phyloP scores from a whole-genome alignment of 805 yeast species.

The Nakazawaea siamensis region DNA sequence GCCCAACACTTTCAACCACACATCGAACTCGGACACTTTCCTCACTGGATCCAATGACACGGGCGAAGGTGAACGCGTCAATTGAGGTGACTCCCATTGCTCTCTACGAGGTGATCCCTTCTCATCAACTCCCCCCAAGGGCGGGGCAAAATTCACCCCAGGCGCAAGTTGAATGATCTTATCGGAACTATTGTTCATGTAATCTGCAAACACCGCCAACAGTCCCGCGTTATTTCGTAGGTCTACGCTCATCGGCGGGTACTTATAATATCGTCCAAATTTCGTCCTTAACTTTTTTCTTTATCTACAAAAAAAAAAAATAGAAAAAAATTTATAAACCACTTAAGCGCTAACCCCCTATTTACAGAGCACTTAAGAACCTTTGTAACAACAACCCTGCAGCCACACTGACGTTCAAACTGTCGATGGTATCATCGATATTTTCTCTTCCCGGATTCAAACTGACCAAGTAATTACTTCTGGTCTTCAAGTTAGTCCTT shows the following conservation, averaged over 20 bases:
- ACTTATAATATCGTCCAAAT: constrained; percentile 5
- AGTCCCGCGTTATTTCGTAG: too few relatives aligned
- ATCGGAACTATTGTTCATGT: too few relatives aligned
- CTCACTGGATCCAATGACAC: not conserved
- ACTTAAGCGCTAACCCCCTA: too few relatives aligned
- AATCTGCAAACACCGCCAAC: too few relatives aligned
- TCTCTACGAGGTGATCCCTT: too few relatives aligned
- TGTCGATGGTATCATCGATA: constrained; percentile 45
- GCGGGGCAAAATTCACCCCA: too few relatives aligned
- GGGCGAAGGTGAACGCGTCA: not conserved
- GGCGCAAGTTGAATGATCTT: too few relatives aligned
- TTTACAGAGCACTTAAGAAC: too few relatives aligned
- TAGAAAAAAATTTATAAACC: not conserved
- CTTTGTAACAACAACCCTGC: constrained; percentile 53
- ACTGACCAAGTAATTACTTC: constrained; percentile 45
- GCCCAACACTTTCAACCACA: constrained; percentile 44
- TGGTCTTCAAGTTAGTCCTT: constrained; percentile 51
- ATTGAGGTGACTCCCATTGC: too few relatives aligned
- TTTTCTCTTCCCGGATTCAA: constrained; percentile 21
- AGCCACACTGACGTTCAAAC: constrained; percentile 87
- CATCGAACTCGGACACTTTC: constrained; percentile 25
- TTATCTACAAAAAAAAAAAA: not conserved
- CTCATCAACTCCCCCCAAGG: too few relatives aligned
- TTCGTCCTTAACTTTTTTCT: too few relatives aligned
- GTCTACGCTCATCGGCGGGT: too few relatives aligned